Evolutionary conservation across 2,329 filamentous ascomycete genomes (phyloP).

Genomic region (Gaeumannomyces sp.): DNA sequence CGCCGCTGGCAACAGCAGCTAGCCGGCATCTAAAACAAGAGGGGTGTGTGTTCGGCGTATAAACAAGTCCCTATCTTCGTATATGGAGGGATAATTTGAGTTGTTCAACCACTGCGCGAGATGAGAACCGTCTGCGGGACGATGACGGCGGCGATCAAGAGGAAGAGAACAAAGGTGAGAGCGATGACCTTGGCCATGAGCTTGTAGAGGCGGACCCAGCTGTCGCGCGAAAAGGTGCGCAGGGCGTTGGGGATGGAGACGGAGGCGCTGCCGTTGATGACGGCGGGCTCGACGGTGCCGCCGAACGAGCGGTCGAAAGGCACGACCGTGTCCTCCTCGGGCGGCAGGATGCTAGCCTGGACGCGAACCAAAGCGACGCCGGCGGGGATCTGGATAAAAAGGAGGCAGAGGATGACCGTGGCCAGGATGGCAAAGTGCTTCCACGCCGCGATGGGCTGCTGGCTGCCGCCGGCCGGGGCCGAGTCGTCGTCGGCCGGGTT

Average conservation of each 20-base stretch:
- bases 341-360: conserved; percentile 78
- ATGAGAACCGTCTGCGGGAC: conserved; percentile 45
- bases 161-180: conserved; percentile 41
- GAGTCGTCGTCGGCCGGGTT: conserved; percentile 20
- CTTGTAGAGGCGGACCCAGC: conserved; percentile 67
- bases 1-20: background rate
- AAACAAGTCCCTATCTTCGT: background rate
- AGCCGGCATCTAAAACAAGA: background rate
- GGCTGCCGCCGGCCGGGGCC: conserved; percentile 30
- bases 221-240: conserved; percentile 67
- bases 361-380: conserved; percentile 73
- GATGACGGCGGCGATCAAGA: conserved; percentile 43
- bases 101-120: background rate
- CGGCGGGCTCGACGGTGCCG: conserved; percentile 67
- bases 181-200: conserved; percentile 66
- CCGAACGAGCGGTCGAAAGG: conserved; percentile 84
- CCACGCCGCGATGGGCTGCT: conserved; percentile 33
- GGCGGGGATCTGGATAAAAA: conserved; percentile 67
- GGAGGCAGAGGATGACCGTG: conserved; percentile 42
- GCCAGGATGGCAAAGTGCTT: conserved; percentile 41
- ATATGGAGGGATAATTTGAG: background rate
- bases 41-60: background rate
- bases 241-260: conserved; percentile 71
- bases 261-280: conserved; percentile 66
- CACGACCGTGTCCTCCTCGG: conserved; percentile 76